phyloP scores from a whole-genome alignment of 2,329 filamentous ascomycete genomes.

The Fusarium sp. region DNA sequence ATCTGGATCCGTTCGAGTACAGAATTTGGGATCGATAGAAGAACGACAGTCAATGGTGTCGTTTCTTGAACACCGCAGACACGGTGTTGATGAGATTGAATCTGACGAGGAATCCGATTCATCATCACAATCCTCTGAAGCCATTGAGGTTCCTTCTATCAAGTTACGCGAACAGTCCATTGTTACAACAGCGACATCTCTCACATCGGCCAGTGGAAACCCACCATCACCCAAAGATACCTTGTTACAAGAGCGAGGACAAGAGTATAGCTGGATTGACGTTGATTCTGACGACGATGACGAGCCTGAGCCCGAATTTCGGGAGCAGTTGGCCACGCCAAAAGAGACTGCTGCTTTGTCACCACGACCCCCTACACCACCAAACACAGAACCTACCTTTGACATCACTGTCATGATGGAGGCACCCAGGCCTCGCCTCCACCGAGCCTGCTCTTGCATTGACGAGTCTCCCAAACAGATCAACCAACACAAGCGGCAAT shows the following conservation, averaged over 20 bases:
- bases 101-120: slow-evolving; percentile 53
- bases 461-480: slow-evolving; percentile 10
- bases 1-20: slow-evolving; percentile 48
- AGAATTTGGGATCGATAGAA: slow-evolving; percentile 53
- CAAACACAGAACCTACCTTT: slow-evolving; percentile 36
- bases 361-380: slow-evolving; percentile 50
- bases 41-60: slow-evolving; percentile 54
- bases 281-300: slow-evolving; percentile 51
- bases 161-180: slow-evolving; percentile 53
- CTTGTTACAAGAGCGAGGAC: slow-evolving; percentile 32
- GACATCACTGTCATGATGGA: slow-evolving; percentile 37
- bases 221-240: slow-evolving; percentile 46
- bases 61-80: slow-evolving; percentile 47
- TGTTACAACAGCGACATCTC: slow-evolving; percentile 53
- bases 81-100: slow-evolving; percentile 38
- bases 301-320: slow-evolving; percentile 34
- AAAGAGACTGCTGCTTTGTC: slow-evolving; percentile 42
- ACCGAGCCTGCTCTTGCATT: slow-evolving; percentile 12
- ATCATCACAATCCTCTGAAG: slow-evolving; percentile 50
- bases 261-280: slow-evolving; percentile 55
- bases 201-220: slow-evolving; percentile 49
- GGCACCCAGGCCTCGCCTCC: slow-evolving; percentile 3
- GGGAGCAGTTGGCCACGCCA: slow-evolving; percentile 14
- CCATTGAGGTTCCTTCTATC: slow-evolving; percentile 51
- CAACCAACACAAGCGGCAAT: slow-evolving; percentile 18